Evolutionary conservation across 129 eudicot species (phyloP).

Genomic region (Pseudognaphalium luteoalbum): DNA sequence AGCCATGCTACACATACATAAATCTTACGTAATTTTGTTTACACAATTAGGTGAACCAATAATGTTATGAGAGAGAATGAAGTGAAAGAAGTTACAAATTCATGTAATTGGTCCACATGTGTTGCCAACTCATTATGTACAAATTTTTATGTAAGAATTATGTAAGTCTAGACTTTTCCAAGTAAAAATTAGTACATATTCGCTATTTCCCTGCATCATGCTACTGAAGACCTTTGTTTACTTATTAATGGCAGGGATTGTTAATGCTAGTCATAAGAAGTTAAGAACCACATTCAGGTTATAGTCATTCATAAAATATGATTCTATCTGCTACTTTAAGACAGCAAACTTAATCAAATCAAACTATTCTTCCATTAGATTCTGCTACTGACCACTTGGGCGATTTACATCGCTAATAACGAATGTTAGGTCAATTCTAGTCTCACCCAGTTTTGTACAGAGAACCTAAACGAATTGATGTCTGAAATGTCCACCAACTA

Average conservation of each 20-base stretch:
- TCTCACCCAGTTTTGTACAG: conserved; percentile 3
- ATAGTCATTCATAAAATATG: neutral
- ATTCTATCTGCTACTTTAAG: neutral
- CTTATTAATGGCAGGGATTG: neutral
- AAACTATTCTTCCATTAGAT: neutral
- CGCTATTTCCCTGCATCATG: neutral
- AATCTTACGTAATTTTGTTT: too few species aligned
- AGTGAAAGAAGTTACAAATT: too few species aligned
- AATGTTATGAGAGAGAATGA: too few species aligned
- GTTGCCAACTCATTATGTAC: too few species aligned
- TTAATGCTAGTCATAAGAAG: neutral
- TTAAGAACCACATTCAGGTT: neutral
- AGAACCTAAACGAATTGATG: conserved; percentile 2
- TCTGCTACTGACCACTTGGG: neutral
- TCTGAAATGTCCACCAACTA: neutral
- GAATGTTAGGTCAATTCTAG: neutral
- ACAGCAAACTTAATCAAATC: neutral
- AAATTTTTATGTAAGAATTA: too few species aligned
- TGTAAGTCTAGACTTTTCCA: too few species aligned
- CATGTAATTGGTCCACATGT: too few species aligned
- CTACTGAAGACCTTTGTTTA: neutral
- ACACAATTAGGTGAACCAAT: too few species aligned
- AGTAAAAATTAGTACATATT: neutral
- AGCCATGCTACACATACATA: too few species aligned
- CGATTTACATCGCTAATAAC: neutral